Base-by-base conservation (phyloP, 176 grass and related monocot genomes). In the Carex cristatella region DNA sequence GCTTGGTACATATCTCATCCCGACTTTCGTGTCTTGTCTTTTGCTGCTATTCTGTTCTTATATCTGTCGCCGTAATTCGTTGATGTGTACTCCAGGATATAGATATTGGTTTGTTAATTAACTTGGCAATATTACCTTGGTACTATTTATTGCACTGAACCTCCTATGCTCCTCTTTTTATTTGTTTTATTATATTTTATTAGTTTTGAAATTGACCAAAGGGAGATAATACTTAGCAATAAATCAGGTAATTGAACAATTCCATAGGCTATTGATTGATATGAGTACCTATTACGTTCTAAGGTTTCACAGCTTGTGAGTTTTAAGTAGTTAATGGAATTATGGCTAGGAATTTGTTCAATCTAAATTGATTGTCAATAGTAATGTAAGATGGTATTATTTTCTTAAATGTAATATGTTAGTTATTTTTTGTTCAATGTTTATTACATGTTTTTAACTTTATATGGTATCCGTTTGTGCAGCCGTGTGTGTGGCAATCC, bases 401-500 rank as follows among this genome's bases (percentile, higher is more conserved):
- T n/a, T 18, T 42, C 16, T 18, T 44, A 18, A 70, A 19, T 7
- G 16, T 18, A 3, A 71, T 4, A 38, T 69, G 0, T 3, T 16
- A n/a, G 13, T 71, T 7, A 19, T 71, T 62, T 1, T 9, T 14
- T 55, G 14, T 81, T 44, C 7, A 65, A 27, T 83, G 37, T 66
- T 83, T 31, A 8, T 31, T 69, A n/a, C 23, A 28, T 56, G 49
- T 57, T 56, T 16, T 67, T 65, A 48, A 68, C 23, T 10, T 83
- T 13, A 53, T 68, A 13, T 67, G 23, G 11, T 8, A 53, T 83
- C 6, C 1, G 1, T 37, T 83, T 83, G 57, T 62, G 42, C 62
- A 86, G 79, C 84, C 84, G 88, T 68, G 88, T 89, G 12, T 86
- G 88, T 83, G 84, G 88, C 65, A 89, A 89, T n/a, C 32, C 88